Evolutionary conservation across 116 monocot genomes (phyloP).

Genomic region (Zostera marina): DNA sequence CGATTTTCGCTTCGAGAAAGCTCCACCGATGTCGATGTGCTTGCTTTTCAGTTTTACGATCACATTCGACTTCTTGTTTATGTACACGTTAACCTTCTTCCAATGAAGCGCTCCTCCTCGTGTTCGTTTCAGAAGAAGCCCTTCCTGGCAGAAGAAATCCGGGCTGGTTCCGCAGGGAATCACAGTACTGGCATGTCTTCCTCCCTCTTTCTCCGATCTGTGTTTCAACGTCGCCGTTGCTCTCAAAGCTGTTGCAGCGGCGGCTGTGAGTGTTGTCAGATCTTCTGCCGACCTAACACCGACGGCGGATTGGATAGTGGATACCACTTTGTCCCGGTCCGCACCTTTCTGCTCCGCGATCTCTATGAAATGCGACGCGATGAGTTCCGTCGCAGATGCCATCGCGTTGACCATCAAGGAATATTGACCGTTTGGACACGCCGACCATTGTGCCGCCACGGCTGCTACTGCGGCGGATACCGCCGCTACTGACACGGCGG

Average conservation of each 20-base stretch:
- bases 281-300: conserved; percentile 49
- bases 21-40: conserved; percentile 9
- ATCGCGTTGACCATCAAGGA: conserved; percentile 35
- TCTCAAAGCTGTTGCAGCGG: conserved; percentile 31
- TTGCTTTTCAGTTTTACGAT: conserved; percentile 16
- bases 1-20: conserved; percentile 19
- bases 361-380: conserved; percentile 82
- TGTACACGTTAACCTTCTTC: conserved; percentile 15
- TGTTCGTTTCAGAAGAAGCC: conserved; percentile 11
- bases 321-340: conserved; percentile 19
- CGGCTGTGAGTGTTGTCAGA: conserved; percentile 77
- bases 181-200: background rate
- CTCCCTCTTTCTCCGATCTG: conserved; percentile 5
- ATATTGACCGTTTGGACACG: conserved; percentile 6
- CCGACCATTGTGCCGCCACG: conserved; percentile 5
- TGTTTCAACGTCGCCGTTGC: conserved; percentile 11
- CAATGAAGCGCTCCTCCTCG: conserved; percentile 11
- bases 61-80: conserved; percentile 18
- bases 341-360: conserved; percentile 51
- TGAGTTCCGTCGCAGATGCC: conserved; percentile 57
- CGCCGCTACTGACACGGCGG: conserved; percentile 42
- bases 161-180: conserved; percentile 3
- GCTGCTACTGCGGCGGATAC: conserved; percentile 63
- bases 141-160: conserved; percentile 11
- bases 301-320: conserved; percentile 43